Conservation (phyloP, 768 basidiomycete species). For the Tephrocybe sp. region DNA sequence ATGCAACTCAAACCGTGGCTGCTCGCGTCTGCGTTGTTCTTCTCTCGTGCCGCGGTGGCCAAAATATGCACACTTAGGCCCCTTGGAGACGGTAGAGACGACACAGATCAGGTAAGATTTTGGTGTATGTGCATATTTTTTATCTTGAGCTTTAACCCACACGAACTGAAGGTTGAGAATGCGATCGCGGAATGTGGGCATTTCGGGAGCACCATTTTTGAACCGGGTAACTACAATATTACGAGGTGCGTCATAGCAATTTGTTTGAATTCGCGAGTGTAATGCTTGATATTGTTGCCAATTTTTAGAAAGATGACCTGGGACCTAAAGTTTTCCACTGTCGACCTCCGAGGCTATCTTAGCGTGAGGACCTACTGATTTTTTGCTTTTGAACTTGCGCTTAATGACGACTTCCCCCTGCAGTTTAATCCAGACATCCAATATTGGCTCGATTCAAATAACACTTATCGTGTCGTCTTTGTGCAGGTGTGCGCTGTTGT, state of each 20-base stretch:
- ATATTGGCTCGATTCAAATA: constrained; percentile 52
- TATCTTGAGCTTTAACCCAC: not conserved
- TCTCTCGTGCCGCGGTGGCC: not conserved
- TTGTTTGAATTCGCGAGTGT: not conserved
- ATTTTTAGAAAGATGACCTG: constrained; percentile 48
- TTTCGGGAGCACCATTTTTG: constrained; percentile 42
- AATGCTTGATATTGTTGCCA: not conserved
- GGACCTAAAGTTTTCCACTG: constrained; percentile 40
- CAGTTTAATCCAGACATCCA: constrained; percentile 54
- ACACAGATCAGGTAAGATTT: constrained; percentile 32
- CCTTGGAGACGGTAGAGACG: constrained; percentile 35
- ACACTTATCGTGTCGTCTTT: constrained; percentile 60
- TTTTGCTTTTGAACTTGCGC: not conserved
- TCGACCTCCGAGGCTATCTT: constrained; percentile 44
- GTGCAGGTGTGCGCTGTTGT: constrained; percentile 43
- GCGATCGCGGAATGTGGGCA: constrained; percentile 50
- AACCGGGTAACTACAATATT: constrained; percentile 45
- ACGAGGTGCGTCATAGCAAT: constrained; percentile 35
- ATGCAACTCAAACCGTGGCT: constrained; percentile 4
- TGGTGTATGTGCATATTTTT: not conserved
- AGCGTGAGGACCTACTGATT: constrained; percentile 29
- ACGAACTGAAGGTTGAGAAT: constrained; percentile 35
- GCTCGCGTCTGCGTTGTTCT: constrained; percentile 1
- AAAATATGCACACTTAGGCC: constrained; percentile 27
- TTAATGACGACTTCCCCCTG: not conserved